Evolutionary conservation across 768 basidiomycete species (phyloP).

Genomic region (Collybia mongolica): DNA sequence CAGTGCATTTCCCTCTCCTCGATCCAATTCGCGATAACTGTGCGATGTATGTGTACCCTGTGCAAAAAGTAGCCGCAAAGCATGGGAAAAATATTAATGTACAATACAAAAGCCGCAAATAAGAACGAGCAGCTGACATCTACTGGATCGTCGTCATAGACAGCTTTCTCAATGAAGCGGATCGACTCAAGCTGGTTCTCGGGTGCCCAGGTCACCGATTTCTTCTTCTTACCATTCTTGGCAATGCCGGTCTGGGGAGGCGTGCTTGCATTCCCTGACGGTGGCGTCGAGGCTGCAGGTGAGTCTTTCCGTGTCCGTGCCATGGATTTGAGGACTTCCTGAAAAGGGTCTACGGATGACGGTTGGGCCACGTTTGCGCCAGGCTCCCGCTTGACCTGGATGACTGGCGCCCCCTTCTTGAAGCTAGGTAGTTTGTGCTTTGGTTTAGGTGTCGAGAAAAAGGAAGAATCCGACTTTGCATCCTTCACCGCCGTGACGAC

Average conservation of each 20-base stretch:
- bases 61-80: constrained; percentile 30
- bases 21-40: constrained; percentile 82
- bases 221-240: constrained; percentile 62
- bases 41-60: constrained; percentile 74
- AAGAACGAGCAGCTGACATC: constrained; percentile 68
- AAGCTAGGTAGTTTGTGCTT: constrained; percentile 85
- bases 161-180: constrained; percentile 78
- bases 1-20: constrained; percentile 83
- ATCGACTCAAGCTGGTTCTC: constrained; percentile 73
- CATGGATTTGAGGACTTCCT: constrained; percentile 80
- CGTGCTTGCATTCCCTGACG: constrained; percentile 34
- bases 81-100: constrained; percentile 48
- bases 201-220: constrained; percentile 76
- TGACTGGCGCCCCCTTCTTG: constrained; percentile 64
- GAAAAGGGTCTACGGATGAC: constrained; percentile 76
- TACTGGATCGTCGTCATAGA: constrained; percentile 87
- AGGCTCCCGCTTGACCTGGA: constrained; percentile 46
- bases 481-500: constrained; percentile 52
- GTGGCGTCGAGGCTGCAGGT: constrained; percentile 60
- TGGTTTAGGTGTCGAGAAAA: constrained; percentile 85
- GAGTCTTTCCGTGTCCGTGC: constrained; percentile 60
- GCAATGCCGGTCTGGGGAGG: constrained; percentile 32
- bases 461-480: constrained; percentile 83
- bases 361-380: constrained; percentile 70
- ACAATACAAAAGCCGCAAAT: constrained; percentile 38